Evolutionary conservation across 495 filamentous ascomycete species (phyloP).

Genomic region (Elaphomyces granulatus): DNA sequence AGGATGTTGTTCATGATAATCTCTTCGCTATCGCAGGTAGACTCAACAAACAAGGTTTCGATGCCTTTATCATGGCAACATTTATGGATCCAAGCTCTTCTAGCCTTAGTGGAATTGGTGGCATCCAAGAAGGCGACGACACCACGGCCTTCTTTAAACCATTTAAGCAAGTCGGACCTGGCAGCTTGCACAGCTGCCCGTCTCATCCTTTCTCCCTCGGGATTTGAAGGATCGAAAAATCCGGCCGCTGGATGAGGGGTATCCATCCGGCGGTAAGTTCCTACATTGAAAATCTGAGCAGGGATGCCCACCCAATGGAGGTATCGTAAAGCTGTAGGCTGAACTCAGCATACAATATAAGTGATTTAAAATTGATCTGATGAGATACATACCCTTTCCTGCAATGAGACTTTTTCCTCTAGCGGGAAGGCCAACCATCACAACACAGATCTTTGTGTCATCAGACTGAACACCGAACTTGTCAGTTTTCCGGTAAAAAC

Average conservation of each 20-base stretch:
- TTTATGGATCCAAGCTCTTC: conserved; percentile 86
- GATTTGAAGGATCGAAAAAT: conserved; percentile 84
- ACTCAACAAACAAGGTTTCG: conserved; percentile 90
- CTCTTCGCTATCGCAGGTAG: conserved; percentile 86
- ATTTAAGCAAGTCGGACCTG: conserved; percentile 77
- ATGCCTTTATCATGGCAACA: conserved; percentile 55
- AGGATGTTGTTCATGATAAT: conserved; percentile 94
- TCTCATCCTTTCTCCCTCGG: conserved; percentile 79
- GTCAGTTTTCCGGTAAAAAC: conserved; percentile 3
- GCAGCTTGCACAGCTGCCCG: conserved; percentile 79
- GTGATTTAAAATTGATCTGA: conserved; percentile 1
- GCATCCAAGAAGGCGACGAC: conserved; percentile 88
- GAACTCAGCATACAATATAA: no score
- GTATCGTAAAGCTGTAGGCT: conserved; percentile 67
- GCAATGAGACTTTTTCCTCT: conserved; percentile 95
- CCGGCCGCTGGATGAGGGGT: conserved; percentile 76
- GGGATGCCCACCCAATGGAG: conserved; percentile 90
- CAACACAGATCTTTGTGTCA: conserved; percentile 91
- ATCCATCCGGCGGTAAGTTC: conserved; percentile 74
- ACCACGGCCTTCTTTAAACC: conserved; percentile 61
- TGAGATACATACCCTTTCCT: conserved; percentile 60
- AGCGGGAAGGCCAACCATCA: conserved; percentile 95
- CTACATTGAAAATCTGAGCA: conserved; percentile 91
- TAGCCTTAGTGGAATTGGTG: conserved; percentile 79
- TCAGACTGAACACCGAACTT: conserved; percentile 52